Base-by-base conservation (phyloP, 1,284 basidiomycete genomes). In the Fomitopsis betulina region DNA sequence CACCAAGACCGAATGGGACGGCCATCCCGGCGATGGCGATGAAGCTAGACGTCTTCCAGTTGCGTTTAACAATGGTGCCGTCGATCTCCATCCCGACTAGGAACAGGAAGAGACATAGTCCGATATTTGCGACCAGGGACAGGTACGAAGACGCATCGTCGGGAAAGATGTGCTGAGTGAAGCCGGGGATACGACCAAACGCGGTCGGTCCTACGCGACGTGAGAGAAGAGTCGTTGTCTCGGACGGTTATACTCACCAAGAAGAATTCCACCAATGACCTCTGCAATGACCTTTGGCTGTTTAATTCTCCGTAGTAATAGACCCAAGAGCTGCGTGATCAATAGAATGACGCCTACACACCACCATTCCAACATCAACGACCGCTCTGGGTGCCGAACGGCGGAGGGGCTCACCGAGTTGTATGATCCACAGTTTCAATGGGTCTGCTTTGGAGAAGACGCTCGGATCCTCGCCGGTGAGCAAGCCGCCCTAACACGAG, bases 11-110 rank as follows among this genome's bases (percentile, higher is more conserved):
- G 58, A 91, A 86, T 0, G 88, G 87, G 3, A 91, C 56, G 69
- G 87, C 74, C n/a, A 88, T 70, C 10, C 78, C 87, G 1, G 78
- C 75, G 2, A 77, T 60, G 0, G 84, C 84, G 68, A 90, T 85
- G 12, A 67, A 60, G 25, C 67, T 49, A n/a, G 76, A 72, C 2
- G 75, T 51, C 49, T 51, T 51, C 13, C 19, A 51, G n/a, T 51
- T 51, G 49, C 49, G 49, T 15, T 51, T 51, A 73, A 97, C 87
- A 61, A 96, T 78, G 5, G 77, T 76, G 0, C 85, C 76, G 65
- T 98, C 96, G 60, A 96, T 93, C 75, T 98, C 92, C 37, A 94
- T 79, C 5, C 96, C 96, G 49, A 98, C 90, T 56, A 96, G 82
- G 74, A 96, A 96, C 5, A 97, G 81, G 75, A 96, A 96, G 57